Conservation (phyloP, 306 rosid genomes). For the Quercus parvula region DNA sequence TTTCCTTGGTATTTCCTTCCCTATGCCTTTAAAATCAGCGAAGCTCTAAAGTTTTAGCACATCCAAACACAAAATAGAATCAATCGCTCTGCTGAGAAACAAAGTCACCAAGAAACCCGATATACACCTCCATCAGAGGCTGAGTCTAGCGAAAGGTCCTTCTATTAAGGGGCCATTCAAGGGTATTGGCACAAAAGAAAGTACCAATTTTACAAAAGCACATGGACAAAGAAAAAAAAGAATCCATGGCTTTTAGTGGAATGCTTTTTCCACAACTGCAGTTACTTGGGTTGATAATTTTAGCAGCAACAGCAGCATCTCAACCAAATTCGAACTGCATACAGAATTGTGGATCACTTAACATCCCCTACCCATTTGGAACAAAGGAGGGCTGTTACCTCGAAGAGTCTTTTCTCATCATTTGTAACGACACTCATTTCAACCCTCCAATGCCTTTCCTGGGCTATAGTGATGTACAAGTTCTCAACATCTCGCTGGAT, state of each 20-base stretch:
- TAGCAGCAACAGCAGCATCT: not conserved
- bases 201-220: not conserved
- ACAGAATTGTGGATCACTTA: slow-evolving; percentile 9
- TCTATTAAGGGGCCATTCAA: not conserved
- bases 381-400: slow-evolving; percentile 8
- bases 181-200: not conserved
- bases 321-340: slow-evolving; percentile 5
- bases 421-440: not conserved
- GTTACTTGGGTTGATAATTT: not conserved
- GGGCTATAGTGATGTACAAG: not conserved
- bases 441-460: not conserved
- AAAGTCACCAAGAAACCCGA: too few species aligned
- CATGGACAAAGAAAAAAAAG: too few species aligned
- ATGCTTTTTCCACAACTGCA: not conserved
- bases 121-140: too few species aligned
- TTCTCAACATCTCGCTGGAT: slow-evolving; percentile 20
- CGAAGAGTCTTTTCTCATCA: slow-evolving; percentile 18
- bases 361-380: slow-evolving; percentile 33
- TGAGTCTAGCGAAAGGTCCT: too few species aligned
- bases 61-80: too few species aligned
- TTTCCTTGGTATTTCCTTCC: too few species aligned
- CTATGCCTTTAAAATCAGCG: too few species aligned
- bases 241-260: not conserved
- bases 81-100: too few species aligned
- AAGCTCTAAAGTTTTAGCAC: too few species aligned